Conservation (phyloP, 2,329 filamentous ascomycete genomes). For the Aspergillus cejpii region DNA sequence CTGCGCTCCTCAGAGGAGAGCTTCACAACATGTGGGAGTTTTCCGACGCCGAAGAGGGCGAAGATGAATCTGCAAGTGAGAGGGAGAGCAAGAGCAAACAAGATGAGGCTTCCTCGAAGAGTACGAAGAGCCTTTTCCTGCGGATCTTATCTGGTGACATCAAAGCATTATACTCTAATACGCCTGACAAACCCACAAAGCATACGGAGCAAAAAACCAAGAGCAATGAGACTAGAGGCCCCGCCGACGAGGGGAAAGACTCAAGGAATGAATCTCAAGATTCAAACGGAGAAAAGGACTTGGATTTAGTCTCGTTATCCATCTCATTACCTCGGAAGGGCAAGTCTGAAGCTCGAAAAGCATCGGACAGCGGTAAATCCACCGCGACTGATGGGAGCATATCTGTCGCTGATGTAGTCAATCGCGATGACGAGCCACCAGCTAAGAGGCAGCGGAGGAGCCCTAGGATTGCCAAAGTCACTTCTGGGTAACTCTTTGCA, state of each 20-base stretch:
- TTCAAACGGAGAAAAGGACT: conserved; percentile 15
- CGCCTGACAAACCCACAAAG: conserved; percentile 1
- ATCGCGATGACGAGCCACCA: conserved; percentile 27
- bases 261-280: conserved; percentile 6
- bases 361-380: conserved; percentile 1
- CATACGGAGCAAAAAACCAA: conserved; percentile 3
- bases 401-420: conserved; percentile 15
- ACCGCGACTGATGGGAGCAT: conserved; percentile 14
- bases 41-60: conserved; percentile 56
- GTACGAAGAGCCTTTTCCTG: conserved; percentile 19
- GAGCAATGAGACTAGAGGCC: conserved; percentile 9
- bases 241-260: not conserved
- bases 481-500: not conserved
- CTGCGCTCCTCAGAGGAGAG: conserved; percentile 65
- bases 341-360: conserved; percentile 1
- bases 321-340: conserved; percentile 25
- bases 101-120: conserved; percentile 38
- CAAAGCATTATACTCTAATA: conserved; percentile 8
- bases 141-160: conserved; percentile 25
- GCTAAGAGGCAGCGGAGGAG: conserved; percentile 32
- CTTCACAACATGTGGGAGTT: conserved; percentile 71
- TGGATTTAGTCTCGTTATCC: conserved; percentile 29
- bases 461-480: conserved; percentile 14
- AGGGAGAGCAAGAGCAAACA: conserved; percentile 23
- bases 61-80: conserved; percentile 19